Evolutionary conservation across 441 rosid genomes (phyloP), one percentile per base, ranked within the genome.

Genomic region (Euphorbia celastroides): DNA sequence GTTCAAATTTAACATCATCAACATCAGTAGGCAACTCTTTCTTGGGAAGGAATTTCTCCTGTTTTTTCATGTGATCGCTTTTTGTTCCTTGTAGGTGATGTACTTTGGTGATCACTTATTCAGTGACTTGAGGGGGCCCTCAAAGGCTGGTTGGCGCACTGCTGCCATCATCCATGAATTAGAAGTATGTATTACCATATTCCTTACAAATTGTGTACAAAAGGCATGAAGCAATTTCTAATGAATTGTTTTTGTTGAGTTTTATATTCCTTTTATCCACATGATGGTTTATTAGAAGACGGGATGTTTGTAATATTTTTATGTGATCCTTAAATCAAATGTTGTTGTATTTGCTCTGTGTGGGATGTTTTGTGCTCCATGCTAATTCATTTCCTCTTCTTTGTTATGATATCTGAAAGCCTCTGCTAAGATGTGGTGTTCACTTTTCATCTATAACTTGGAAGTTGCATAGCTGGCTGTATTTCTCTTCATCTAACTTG

Each of bases 121-220:
- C 76, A 94, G 99, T 72, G 99, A 94, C 70, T 78, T 94, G 64
- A 84, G 97, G 76, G 96, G 99, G 11, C 97, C 99, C 70, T 83
- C 99, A 56, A 91, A 86, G 79, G 93, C 97, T 69, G 99, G 99
- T 71, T 94, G 99, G 99, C 92, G 97, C 65, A 94, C 99, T 67
- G 96, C 93, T 75, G 99, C 99, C 30, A 88, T 94, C 71, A 94
- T 94, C 69, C 99, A 81, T 67, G 99, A 94, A 77, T 85, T 94
- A 36, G 99, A 91, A 82, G 99, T 91, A 83, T 51, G 81, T 64
- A 34, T 23, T 23, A 28, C 27, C 32, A 32, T n/a, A 25, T 70
- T 73, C 19, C 52, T n/a, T 51, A 19, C 10, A 51, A 12, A 51
- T 19, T 51, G 25, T 51, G 56, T n/a, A 2, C 23, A 20, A 51